Evolutionary conservation across 2,329 filamentous ascomycete species (phyloP).

Genomic region (Massarina eburnea): DNA sequence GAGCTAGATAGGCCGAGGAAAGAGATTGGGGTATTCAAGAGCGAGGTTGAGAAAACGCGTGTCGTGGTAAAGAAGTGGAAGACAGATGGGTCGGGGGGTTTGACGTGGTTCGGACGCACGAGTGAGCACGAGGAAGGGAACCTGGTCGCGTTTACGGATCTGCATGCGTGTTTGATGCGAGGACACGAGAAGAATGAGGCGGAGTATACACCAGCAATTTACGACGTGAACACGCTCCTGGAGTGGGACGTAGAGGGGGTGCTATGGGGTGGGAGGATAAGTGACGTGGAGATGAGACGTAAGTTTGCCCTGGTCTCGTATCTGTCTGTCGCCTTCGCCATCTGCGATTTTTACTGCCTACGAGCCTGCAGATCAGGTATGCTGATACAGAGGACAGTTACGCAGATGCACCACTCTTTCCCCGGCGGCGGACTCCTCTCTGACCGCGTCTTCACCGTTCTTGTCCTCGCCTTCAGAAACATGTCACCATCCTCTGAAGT

Average conservation of each 20-base stretch:
- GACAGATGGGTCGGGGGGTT: constrained; percentile 43
- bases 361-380: background rate
- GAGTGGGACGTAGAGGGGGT: constrained; percentile 37
- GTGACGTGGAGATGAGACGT: constrained; percentile 44
- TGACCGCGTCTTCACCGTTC: constrained; percentile 66
- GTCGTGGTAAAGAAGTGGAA: constrained; percentile 12
- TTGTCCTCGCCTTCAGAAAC: constrained; percentile 55
- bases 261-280: constrained; percentile 11
- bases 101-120: constrained; percentile 63
- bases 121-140: constrained; percentile 51
- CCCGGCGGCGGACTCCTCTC: constrained; percentile 55
- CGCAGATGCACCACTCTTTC: constrained; percentile 68
- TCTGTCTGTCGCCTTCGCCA: background rate
- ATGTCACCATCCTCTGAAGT: constrained; percentile 18
- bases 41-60: background rate
- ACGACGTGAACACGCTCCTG: constrained; percentile 50
- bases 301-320: constrained; percentile 15
- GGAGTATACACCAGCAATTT: constrained; percentile 60
- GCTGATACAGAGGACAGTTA: constrained; percentile 42
- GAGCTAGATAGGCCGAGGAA: background rate
- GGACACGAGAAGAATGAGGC: constrained; percentile 60
- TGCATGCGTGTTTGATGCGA: constrained; percentile 60
- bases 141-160: constrained; percentile 66
- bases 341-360: background rate
- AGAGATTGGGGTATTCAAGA: background rate